Conservation (phyloP, 345 rosid genomes). For the Draba incana region DNA sequence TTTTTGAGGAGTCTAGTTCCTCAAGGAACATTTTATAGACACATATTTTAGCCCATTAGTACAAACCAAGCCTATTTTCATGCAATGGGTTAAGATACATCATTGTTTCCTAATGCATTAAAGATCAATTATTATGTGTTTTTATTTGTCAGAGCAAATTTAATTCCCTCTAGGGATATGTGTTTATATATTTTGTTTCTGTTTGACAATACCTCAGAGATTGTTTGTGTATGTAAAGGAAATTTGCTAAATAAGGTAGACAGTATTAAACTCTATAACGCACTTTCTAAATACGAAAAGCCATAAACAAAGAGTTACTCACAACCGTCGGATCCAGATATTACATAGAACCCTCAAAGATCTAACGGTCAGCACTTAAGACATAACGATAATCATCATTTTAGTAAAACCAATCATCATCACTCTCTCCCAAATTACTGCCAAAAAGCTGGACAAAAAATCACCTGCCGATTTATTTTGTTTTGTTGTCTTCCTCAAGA, state of each 20-base stretch:
- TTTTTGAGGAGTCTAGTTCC: slow-evolving; percentile 51
- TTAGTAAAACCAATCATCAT: slow-evolving; percentile 1
- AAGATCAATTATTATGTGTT: no score
- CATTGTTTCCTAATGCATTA: no score
- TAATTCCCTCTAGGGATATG: no score
- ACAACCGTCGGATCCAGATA: slow-evolving; percentile 21
- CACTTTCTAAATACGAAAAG: neutral
- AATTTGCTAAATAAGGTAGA: slow-evolving; percentile 9
- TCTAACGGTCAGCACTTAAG: slow-evolving; percentile 13
- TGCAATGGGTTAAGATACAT: no score
- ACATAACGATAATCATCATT: slow-evolving; percentile 12
- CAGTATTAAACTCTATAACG: neutral
- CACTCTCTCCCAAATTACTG: slow-evolving; percentile 30
- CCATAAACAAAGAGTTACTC: neutral
- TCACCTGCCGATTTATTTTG: no score
- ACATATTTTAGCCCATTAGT: neutral
- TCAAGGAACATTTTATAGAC: slow-evolving; percentile 23
- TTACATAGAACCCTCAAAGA: slow-evolving; percentile 22
- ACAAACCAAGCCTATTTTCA: no score
- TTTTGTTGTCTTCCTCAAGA: slow-evolving; percentile 4
- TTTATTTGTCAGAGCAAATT: no score
- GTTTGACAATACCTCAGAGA: neutral
- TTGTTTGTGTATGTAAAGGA: neutral
- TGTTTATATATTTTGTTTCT: no score
- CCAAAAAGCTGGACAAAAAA: slow-evolving; percentile 20